A percentile compares a stretch with the other conserved stretches of the same genome.
phyloP scores from a whole-genome alignment of 192 early-diverging fungal species.

The Entrophospora sp. region DNA sequence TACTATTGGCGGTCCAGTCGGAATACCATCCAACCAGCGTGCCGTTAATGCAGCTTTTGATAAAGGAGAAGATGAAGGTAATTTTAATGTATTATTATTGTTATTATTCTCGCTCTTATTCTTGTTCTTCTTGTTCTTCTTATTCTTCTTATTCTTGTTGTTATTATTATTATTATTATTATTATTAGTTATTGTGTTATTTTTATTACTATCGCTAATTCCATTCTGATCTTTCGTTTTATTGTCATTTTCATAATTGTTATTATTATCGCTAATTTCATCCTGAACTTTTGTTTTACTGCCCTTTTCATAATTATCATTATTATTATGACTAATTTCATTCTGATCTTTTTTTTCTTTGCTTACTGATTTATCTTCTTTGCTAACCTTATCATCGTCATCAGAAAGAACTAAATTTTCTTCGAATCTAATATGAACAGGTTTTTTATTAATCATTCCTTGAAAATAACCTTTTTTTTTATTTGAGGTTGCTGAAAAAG shows the following conservation, averaged over 20 bases:
- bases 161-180: too few relatives aligned
- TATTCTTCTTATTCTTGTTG: too few relatives aligned
- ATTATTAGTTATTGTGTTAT: background rate
- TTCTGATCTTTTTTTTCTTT: background rate
- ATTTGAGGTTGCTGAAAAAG: constrained; percentile 9
- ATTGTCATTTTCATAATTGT: background rate
- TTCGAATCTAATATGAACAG: background rate
- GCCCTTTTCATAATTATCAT: background rate
- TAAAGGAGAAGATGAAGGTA: too few relatives aligned
- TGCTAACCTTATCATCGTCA: background rate
- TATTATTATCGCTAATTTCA: background rate
- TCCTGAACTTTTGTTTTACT: background rate
- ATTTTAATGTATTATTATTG: too few relatives aligned
- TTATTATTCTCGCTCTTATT: too few relatives aligned
- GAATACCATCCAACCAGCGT: background rate
- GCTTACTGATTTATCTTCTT: background rate
- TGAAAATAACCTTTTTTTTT: constrained; percentile 15
- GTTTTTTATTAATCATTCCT: background rate
- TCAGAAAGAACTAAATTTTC: background rate
- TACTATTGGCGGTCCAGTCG: background rate
- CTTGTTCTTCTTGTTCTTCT: too few relatives aligned
- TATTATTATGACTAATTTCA: background rate
- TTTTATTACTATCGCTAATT: background rate
- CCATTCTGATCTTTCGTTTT: background rate
- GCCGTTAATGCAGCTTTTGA: too few relatives aligned